Base-by-base conservation (phyloP, 2,329 filamentous ascomycete genomes). In the Lasiodiplodia theobromae region DNA sequence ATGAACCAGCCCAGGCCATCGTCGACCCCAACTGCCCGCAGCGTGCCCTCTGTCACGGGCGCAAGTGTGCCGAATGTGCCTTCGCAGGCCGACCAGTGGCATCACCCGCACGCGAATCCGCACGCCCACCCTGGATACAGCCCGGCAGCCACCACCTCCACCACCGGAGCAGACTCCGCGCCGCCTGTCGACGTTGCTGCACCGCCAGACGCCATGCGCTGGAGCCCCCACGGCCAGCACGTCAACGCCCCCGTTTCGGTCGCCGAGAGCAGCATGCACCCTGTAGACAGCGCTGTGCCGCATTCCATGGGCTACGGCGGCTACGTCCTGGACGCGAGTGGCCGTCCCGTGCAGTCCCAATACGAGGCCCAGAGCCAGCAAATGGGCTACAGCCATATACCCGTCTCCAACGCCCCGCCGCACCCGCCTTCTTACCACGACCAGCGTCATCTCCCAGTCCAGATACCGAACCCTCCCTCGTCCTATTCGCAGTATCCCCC, bases 321-420 rank as follows among this genome's bases (percentile, higher is more conserved):
- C 11, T 81, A 81, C 69, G 73, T 76, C 18, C 70, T 80, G 72
- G 79, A 81, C 66, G 74, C 74, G 68, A 80, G 77, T 67, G 71
- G 76, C 25, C 75, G 79, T 68, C 74, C 79, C 57, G 77, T 81
- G 74, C 79, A 78, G 6, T 81, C 80, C 67, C 78, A 78, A 18
- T 69, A 79, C n/a, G 79, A 81, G 69, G 14, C 67, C 25, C 58
- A 65, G 60, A 78, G 75, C 62, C 70, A 76, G 2, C 70, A 77
- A 54, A 73, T 80, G 31, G 78, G 54, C 31, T 71, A 72, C 64
- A 69, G 77, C 76, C 44, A 78, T 76, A 6, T 77, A 77, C 70
- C 74, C 76, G 47, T 68, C 34, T 63, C 58, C 5, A 69, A 78
- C 78, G 76, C 77, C 14, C 77, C 77, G 31, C 76, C 79, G 23